These are phyloP conservation scores for Colletotrichum orchidophilum DNA, from an alignment of 2,329 filamentous ascomycete species.

Conservation along the genomic window DNA sequence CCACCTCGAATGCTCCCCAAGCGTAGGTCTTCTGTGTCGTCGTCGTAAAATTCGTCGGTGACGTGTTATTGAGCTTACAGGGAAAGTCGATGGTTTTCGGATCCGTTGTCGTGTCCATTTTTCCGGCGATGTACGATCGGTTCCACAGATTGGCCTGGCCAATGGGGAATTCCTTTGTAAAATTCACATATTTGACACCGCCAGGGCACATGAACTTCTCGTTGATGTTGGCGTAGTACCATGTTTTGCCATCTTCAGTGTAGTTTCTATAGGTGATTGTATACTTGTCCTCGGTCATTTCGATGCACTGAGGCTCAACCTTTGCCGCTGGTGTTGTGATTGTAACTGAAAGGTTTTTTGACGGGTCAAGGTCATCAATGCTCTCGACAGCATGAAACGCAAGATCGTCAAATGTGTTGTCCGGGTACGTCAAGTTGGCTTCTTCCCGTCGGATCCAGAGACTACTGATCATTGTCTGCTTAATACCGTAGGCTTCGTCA, in stretches of 20 bases:
- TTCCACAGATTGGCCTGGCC: background rate
- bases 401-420: constrained; percentile 7
- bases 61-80: background rate
- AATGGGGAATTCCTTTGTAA: background rate
- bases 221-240: background rate
- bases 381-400: background rate
- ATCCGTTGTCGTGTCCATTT: background rate
- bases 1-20: background rate
- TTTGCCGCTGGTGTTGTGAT: constrained; percentile 2
- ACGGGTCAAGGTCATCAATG: background rate
- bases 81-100: background rate
- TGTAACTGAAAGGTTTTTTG: background rate
- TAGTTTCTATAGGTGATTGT: background rate
- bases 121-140: background rate
- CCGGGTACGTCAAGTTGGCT: constrained; percentile 2
- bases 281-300: background rate
- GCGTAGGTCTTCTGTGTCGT: background rate
- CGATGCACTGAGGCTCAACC: background rate
- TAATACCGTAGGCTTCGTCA: background rate
- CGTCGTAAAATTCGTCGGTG: background rate
- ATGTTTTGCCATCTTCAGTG: background rate
- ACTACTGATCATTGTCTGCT: background rate
- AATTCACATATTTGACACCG: background rate
- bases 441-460: background rate
- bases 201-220: background rate